Base-by-base conservation (phyloP, 768 basidiomycete species). In the Crucibulum laeve region DNA sequence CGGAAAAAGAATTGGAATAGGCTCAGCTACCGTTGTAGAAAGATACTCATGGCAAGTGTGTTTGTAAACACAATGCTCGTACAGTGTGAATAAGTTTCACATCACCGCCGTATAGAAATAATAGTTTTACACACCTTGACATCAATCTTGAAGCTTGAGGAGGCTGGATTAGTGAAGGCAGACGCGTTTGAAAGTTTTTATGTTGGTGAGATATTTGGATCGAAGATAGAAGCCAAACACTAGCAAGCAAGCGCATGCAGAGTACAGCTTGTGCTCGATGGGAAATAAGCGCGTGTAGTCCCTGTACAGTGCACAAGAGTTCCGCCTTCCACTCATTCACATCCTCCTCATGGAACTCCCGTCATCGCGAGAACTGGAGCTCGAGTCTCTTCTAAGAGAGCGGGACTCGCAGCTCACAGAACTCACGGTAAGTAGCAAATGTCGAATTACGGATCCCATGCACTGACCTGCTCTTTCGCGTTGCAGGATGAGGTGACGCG, bases 1-100 rank as follows among this genome's bases (percentile, higher is more conserved):
- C 40, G 25, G 28, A 22, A 36, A 34, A 32, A 25, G 51, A 39
- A 39, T 52, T 48, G 43, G 45, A 32, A 51, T 50, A 54, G 62
- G 71, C 64, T 87, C 84, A 87, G 84, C 73, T 87, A 87, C 84
- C 85, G 84, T 87, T 87, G 85, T 87, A 87, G 82, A 77, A 70
- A 61, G 62, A 65, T 62, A 70, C 59, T 80, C 82, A 80, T 56
- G 43, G 72, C 71, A 60, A 66, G 61, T 56, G 61, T 62, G 58
- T 52, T 45, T 28, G 23, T 61, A 61, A 47, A 65, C 58, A 64
- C 58, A 62, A 60, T 58, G 67, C 76, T 87, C 83, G 67, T 77
- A 80, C 79, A 85, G 83, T 85, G 80, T 82, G 82, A 83, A 86
- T 82, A 67, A 59, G 65, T 40, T 66, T 71, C 70, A 73, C 77